Evolutionary conservation across 1,284 basidiomycete genomes (phyloP).

Genomic region (Malassezia brasiliensis): DNA sequence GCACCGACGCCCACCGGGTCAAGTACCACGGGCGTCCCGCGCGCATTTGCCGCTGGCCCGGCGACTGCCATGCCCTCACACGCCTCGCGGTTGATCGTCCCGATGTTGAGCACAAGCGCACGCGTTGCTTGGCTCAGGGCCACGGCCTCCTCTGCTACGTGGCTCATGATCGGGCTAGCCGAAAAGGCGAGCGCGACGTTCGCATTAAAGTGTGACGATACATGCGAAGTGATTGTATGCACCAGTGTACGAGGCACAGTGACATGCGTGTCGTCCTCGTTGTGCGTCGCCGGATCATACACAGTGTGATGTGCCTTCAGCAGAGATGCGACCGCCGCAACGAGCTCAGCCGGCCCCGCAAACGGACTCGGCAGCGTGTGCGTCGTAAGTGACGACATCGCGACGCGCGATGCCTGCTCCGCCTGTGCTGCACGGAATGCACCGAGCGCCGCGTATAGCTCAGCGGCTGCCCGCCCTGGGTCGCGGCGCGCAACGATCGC

Average conservation of each 20-base stretch:
- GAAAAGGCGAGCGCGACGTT: conserved; percentile 82
- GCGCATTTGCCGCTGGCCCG: conserved; percentile 52
- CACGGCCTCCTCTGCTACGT: conserved; percentile 62
- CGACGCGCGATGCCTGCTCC: not conserved
- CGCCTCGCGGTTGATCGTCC: conserved; percentile 61
- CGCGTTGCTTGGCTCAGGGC: conserved; percentile 64
- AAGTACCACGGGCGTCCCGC: conserved; percentile 62
- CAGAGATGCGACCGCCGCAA: not conserved
- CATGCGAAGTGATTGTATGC: conserved; percentile 74
- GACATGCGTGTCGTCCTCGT: conserved; percentile 13
- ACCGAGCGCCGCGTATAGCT: conserved; percentile 46
- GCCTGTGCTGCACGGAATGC: conserved; percentile 27
- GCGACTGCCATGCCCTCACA: conserved; percentile 69
- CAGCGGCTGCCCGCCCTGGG: conserved; percentile 57
- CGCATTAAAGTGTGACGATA: conserved; percentile 80
- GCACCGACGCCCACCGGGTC: conserved; percentile 92
- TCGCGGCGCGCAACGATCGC: conserved; percentile 66
- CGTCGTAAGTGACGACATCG: not conserved
- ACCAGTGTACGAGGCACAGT: conserved; percentile 26
- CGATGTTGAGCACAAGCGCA: conserved; percentile 77
- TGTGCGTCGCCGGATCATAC: not conserved
- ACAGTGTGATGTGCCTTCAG: not conserved
- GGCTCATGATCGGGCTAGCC: conserved; percentile 78
- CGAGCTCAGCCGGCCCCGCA: not conserved
- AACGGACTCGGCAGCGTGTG: not conserved